phyloP scores from a whole-genome alignment of 495 filamentous ascomycete species.

The Penicillium manginii region DNA sequence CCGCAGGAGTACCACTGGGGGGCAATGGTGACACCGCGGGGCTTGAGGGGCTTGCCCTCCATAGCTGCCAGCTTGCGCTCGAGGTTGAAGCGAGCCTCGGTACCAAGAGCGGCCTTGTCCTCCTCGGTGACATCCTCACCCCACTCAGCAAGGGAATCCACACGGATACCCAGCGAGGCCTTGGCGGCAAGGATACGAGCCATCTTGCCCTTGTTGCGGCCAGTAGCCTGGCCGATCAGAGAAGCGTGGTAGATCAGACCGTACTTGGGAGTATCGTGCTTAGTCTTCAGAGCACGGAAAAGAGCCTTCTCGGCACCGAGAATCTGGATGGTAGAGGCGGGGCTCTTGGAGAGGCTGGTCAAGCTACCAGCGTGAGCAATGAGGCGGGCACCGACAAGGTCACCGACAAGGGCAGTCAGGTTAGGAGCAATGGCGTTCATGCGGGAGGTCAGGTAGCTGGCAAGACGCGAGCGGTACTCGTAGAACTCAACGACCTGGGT shows the following conservation, averaged over 20 bases:
- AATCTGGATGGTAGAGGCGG: conserved; percentile 95
- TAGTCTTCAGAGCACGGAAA: conserved; percentile 97
- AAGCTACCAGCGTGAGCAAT: conserved; percentile 96
- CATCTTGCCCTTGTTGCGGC: conserved; percentile 99
- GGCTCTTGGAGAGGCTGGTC: conserved; percentile 94
- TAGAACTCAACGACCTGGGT: conserved; percentile 91
- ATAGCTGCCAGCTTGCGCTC: conserved; percentile 83
- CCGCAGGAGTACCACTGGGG: conserved; percentile 68
- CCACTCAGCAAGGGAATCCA: conserved; percentile 88
- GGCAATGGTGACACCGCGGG: conserved; percentile 73
- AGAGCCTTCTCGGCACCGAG: conserved; percentile 98
- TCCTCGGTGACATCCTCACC: conserved; percentile 82
- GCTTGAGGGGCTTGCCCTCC: conserved; percentile 87
- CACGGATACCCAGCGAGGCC: conserved; percentile 87
- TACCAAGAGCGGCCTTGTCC: conserved; percentile 77
- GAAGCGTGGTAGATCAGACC: conserved; percentile 98
- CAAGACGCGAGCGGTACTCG: conserved; percentile 85
- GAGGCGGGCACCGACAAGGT: conserved; percentile 91
- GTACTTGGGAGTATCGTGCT: conserved; percentile 99
- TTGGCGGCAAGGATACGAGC: conserved; percentile 94
- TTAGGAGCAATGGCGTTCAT: conserved; percentile 99
- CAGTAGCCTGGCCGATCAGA: conserved; percentile 92
- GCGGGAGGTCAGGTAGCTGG: conserved; percentile 84
- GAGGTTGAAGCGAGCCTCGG: conserved; percentile 72
- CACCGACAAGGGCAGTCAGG: conserved; percentile 89